Base-by-base conservation (phyloP, 805 yeast genomes). In the Nakazawaea ernobii region DNA sequence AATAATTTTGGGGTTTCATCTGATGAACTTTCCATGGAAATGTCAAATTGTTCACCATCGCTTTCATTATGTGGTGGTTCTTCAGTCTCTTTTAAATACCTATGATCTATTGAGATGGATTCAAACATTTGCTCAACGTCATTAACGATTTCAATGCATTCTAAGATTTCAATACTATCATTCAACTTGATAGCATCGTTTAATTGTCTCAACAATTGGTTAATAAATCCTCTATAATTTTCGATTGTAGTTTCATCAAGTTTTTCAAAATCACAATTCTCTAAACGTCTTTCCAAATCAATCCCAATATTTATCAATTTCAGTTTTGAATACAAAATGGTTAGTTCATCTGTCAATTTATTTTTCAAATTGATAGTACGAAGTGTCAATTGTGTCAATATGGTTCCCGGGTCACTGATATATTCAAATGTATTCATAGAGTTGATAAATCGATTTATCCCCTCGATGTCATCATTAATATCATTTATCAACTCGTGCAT, bases 91-190 rank as follows among this genome's bases (percentile, higher is more conserved):
- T 32, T 30, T 29, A 32, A 30, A 26, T 13, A 35, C 10, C 28
- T 26, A 14, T 33, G 26, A 14, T 61, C 61, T 50, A 64, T 56
- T 45, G 73, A 66, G 63, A 76, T 70, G 0, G 79, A 74, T 40
- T 80, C 83, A 59, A 81, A 84, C 89, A 84, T 84, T 53, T 80
- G 75, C 56, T 84, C 90, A 63, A 84, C 82, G 53, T 84, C 90
- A 50, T 73, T 73, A 28, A 84, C 79, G 29, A 82, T 82, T 0
- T 80, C 79, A 46, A 84, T 68, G 54, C 88, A 83, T 57, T 84
- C 89, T 64, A 79, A 74, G 48, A 81, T 79, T 10, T 76, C 76
- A 37, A 76, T 74, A 15, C 74, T 70, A 55, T 84, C 86, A 32
- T 77, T 75, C 13, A 65, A 59, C 6, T 70, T 71, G 7, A 80